Percentiles rank a stretch among this genome's conserved stretches.
Conservation (phyloP, 306 rosid species). For the Vigna reflexopilosa region DNA sequence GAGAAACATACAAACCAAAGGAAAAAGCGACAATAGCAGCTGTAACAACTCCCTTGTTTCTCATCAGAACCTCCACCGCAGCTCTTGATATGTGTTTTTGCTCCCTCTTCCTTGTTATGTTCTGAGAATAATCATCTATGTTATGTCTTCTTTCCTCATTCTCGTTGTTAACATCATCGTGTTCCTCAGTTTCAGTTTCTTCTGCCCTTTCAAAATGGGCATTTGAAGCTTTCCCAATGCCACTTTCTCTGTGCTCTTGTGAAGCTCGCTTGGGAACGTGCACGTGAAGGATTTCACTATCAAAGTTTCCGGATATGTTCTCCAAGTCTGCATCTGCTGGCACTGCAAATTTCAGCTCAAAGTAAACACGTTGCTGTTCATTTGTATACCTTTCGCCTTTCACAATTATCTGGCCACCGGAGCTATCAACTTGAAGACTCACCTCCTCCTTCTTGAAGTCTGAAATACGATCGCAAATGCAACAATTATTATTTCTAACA, state of each 20-base stretch:
- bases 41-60: conserved; percentile 50
- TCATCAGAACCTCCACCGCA: conserved; percentile 38
- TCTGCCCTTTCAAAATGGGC: not conserved
- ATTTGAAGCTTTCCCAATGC: not conserved
- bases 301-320: conserved; percentile 53
- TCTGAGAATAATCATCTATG: conserved; percentile 28
- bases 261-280: conserved; percentile 45
- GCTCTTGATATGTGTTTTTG: conserved; percentile 30
- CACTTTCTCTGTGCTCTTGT: conserved; percentile 25
- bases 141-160: not conserved
- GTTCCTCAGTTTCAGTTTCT: conserved; percentile 17
- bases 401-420: conserved; percentile 32
- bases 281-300: conserved; percentile 53
- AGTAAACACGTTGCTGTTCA: conserved; percentile 37
- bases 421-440: conserved; percentile 38
- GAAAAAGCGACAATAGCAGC: conserved; percentile 62
- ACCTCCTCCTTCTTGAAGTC: conserved; percentile 61
- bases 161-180: not conserved
- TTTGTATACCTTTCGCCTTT: conserved; percentile 55
- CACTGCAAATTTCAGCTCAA: conserved; percentile 39
- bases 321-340: conserved; percentile 50
- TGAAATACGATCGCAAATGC: not conserved
- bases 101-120: conserved; percentile 42
- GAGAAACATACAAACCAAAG: conserved; percentile 52
- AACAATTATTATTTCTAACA: not conserved